Conservation (phyloP, 352 stramenopile genomes). For the Globisporangium paddicum region DNA sequence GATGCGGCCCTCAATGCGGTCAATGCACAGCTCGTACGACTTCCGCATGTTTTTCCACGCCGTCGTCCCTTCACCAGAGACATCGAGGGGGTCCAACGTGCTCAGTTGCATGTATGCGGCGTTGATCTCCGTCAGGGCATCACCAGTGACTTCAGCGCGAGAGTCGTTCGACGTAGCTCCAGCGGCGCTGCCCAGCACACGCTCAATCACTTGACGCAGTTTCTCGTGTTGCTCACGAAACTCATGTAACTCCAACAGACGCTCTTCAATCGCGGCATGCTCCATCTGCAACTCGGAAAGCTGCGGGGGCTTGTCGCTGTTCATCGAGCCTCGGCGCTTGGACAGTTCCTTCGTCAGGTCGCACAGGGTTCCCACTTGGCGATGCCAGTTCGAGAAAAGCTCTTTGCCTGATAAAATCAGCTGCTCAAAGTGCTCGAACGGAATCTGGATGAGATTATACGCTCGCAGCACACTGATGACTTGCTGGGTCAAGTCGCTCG, state of each 20-base stretch:
- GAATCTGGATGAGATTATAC: conserved; percentile 82
- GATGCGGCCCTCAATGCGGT: conserved; percentile 91
- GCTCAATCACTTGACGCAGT: conserved; percentile 82
- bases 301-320: conserved; percentile 72
- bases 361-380: conserved; percentile 78
- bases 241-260: conserved; percentile 82
- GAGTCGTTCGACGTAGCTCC: conserved; percentile 25
- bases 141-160: conserved; percentile 63
- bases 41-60: conserved; percentile 87
- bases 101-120: conserved; percentile 84
- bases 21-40: conserved; percentile 89
- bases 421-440: conserved; percentile 81
- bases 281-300: conserved; percentile 85
- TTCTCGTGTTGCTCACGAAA: conserved; percentile 92
- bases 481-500: conserved; percentile 80
- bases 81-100: conserved; percentile 78
- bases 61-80: conserved; percentile 73
- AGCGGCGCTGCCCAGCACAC: conserved; percentile 64
- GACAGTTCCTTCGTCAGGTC: conserved; percentile 84
- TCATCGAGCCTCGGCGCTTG: conserved; percentile 81
- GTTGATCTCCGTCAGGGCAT: conserved; percentile 86
- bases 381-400: conserved; percentile 84
- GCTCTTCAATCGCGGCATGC: conserved; percentile 81
- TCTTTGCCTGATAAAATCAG: conserved; percentile 75
- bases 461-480: conserved; percentile 74